phyloP scores from a whole-genome alignment of 768 basidiomycete genomes.

The Xerocomellus intermedius region DNA sequence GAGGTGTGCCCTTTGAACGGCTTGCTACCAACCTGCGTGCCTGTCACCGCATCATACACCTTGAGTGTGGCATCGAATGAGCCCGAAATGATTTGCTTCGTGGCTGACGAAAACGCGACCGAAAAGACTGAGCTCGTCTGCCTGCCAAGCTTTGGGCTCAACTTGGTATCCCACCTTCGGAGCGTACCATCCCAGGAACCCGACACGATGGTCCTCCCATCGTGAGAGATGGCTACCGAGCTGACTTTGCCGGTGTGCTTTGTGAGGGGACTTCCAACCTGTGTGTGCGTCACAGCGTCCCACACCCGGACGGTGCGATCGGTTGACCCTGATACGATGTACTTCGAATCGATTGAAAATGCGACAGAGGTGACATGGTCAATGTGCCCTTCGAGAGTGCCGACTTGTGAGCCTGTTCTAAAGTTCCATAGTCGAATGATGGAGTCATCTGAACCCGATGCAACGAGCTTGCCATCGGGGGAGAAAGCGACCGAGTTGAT shows the following conservation, averaged over 20 bases:
- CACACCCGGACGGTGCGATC: background rate
- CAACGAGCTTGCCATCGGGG: background rate
- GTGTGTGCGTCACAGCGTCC: background rate
- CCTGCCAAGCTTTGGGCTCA: background rate
- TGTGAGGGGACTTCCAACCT: background rate
- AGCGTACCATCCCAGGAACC: background rate
- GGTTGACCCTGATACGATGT: background rate
- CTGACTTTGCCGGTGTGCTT: background rate
- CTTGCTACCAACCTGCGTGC: background rate
- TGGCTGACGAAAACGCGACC: background rate
- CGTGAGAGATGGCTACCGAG: background rate
- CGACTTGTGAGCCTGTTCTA: background rate
- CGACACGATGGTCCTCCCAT: background rate
- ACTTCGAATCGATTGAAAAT: background rate
- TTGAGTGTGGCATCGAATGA: background rate
- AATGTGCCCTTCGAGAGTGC: background rate
- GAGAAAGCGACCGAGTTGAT: background rate
- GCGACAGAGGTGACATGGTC: background rate
- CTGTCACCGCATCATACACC: background rate
- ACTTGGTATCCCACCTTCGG: background rate
- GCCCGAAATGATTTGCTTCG: background rate
- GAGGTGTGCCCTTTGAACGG: constrained; percentile 1
- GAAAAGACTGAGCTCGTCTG: background rate
- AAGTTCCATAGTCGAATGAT: background rate
- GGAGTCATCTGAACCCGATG: background rate